Evolutionary conservation across 148 eudicot species (phyloP).

Genomic region (Rhododendron williamsianum): DNA sequence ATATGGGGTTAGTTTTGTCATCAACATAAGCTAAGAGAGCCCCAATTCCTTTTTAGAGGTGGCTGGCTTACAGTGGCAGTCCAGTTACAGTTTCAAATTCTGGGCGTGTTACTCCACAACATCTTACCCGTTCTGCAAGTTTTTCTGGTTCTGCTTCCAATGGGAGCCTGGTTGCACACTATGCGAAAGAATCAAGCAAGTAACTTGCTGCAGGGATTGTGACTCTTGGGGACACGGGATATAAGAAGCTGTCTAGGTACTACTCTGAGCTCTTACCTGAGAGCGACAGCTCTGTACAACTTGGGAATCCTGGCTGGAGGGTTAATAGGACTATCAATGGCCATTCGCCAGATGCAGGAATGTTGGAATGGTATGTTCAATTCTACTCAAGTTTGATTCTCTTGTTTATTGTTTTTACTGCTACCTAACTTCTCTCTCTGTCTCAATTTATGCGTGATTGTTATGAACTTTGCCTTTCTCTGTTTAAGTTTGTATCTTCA

Average conservation of each 20-base stretch:
- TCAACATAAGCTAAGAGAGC: no score
- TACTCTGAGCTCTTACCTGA: constrained; percentile 72
- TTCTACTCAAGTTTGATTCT: background rate
- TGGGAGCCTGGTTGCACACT: constrained; percentile 70
- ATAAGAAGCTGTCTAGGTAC: constrained; percentile 67
- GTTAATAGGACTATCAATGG: constrained; percentile 43
- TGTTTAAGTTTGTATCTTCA: background rate
- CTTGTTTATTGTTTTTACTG: background rate
- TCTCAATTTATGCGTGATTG: background rate
- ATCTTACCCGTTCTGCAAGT: no score
- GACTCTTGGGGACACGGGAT: constrained; percentile 69
- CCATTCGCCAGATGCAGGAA: constrained; percentile 38
- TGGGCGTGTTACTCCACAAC: no score
- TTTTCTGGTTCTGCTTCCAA: background rate
- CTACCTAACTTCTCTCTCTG: background rate
- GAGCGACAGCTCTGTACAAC: constrained; percentile 30
- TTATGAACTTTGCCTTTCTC: background rate
- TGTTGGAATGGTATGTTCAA: constrained; percentile 63
- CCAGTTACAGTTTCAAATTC: constrained; percentile 22
- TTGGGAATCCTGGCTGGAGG: constrained; percentile 38
- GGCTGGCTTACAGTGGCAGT: constrained; percentile 87
- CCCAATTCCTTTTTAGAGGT: constrained; percentile 21
- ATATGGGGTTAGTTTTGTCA: no score
- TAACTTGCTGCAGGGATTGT: constrained; percentile 88
- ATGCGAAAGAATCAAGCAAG: constrained; percentile 85